Evolutionary conservation across 2,329 filamentous ascomycete species (phyloP).

Genomic region (Beauveria medogensis): DNA sequence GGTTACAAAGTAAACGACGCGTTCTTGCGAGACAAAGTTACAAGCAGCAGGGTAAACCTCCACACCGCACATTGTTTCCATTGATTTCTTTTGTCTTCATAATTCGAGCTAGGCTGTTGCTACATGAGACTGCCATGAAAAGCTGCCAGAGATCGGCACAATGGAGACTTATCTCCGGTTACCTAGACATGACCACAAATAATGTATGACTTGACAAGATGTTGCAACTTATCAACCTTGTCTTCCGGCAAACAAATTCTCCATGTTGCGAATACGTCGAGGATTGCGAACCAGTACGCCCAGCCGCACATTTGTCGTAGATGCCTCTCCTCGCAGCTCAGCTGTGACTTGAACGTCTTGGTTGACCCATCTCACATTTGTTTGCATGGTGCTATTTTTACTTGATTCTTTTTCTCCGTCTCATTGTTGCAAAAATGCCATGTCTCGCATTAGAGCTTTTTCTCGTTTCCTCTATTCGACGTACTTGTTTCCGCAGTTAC

Average conservation of each 20-base stretch:
- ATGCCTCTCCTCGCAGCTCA: not conserved
- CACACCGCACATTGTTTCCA: not conserved
- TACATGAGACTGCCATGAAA: not conserved
- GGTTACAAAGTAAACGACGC: not conserved
- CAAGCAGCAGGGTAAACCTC: not conserved
- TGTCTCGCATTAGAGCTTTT: slow-evolving; percentile 3
- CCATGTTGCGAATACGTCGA: not conserved
- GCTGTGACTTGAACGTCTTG: not conserved
- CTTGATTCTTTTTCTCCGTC: not conserved
- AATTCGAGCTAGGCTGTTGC: not conserved
- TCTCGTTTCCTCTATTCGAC: slow-evolving; percentile 7
- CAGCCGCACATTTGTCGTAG: not conserved
- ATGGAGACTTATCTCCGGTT: not conserved
- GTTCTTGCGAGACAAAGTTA: not conserved
- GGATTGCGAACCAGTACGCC: not conserved
- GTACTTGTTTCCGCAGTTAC: slow-evolving; percentile 10
- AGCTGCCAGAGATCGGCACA: not conserved
- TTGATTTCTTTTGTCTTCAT: not conserved
- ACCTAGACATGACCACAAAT: too few relatives aligned
- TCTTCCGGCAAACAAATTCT: not conserved
- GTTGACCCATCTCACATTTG: not conserved
- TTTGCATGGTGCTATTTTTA: not conserved
- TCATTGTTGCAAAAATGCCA: slow-evolving; percentile 3
- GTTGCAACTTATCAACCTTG: not conserved
- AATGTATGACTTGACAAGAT: too few relatives aligned